Percentiles rank a stretch among this genome's conserved stretches.
These are phyloP conservation scores for Tylopilus sp. DNA, from an alignment of 768 basidiomycete species.

Conservation along the genomic window DNA sequence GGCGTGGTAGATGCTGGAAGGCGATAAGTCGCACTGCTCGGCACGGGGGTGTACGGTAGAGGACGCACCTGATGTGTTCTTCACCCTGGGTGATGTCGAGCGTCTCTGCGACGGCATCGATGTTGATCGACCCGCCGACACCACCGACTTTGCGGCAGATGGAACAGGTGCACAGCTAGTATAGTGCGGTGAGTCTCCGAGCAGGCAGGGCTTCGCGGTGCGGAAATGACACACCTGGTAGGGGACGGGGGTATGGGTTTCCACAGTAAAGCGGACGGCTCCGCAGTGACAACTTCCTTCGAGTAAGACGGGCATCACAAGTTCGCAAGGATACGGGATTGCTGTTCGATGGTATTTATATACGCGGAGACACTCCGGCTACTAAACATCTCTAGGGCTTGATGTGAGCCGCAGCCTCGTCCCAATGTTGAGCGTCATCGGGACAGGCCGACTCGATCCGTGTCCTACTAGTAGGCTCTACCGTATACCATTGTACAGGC, in stretches of 20 bases:
- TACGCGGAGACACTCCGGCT: background rate
- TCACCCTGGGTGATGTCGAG: background rate
- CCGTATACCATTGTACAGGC: too few relatives aligned
- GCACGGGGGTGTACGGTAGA: too few relatives aligned
- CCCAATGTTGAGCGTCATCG: too few relatives aligned
- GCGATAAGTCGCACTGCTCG: too few relatives aligned
- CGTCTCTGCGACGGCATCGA: constrained; percentile 41
- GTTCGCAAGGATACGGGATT: background rate
- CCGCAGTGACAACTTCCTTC: constrained; percentile 38
- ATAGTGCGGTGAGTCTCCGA: background rate
- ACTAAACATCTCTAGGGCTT: background rate
- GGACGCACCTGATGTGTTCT: constrained; percentile 39
- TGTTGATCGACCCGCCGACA: background rate
- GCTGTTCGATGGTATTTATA: background rate
- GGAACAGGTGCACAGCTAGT: constrained; percentile 56
- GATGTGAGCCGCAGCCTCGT: too few relatives aligned
- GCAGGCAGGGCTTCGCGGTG: too few relatives aligned
- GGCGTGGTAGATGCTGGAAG: constrained; percentile 18
- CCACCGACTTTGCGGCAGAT: constrained; percentile 36
- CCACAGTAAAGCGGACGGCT: constrained; percentile 32
- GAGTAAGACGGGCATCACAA: constrained; percentile 50
- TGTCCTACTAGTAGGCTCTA: too few relatives aligned
- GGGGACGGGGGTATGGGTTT: constrained; percentile 2
- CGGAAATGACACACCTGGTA: constrained; percentile 29
- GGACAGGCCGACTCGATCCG: too few relatives aligned